These are phyloP conservation scores for Komagataella pseudopastoris DNA, from an alignment of 805 yeast species.

Conservation along the genomic window DNA sequence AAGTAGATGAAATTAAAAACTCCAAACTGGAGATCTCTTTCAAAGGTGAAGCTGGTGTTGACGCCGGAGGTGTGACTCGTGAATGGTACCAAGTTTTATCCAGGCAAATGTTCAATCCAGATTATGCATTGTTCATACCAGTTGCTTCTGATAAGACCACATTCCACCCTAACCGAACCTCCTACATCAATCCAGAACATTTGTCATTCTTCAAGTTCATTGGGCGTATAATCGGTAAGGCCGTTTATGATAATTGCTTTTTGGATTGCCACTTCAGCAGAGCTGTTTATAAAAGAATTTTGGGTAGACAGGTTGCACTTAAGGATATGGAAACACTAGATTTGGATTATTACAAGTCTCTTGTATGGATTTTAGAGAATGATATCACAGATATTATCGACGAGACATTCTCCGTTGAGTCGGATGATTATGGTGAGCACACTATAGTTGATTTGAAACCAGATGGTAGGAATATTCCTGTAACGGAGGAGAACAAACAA, in stretches of 20 bases:
- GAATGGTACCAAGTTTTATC: conserved; percentile 96
- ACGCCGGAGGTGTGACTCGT: conserved; percentile 95
- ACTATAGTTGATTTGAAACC: conserved; percentile 73
- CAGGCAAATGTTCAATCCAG: conserved; percentile 92
- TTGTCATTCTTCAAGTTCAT: conserved; percentile 85
- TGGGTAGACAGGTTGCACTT: conserved; percentile 68
- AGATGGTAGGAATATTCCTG: conserved; percentile 71
- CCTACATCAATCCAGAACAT: conserved; percentile 89
- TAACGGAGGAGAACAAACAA: conserved; percentile 80
- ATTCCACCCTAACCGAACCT: conserved; percentile 88
- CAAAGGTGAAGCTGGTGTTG: conserved; percentile 90
- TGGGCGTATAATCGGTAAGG: conserved; percentile 90
- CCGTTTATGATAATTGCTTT: conserved; percentile 74
- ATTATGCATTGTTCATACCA: conserved; percentile 82
- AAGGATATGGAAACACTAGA: conserved; percentile 94
- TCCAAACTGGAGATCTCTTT: conserved; percentile 72
- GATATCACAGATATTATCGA: conserved; percentile 92
- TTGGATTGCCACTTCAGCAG: conserved; percentile 92
- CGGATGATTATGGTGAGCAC: conserved; percentile 88
- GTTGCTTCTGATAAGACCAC: conserved; percentile 88
- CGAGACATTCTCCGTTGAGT: conserved; percentile 87
- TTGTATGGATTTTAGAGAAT: conserved; percentile 93
- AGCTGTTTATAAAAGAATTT: conserved; percentile 81
- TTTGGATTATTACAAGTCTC: conserved; percentile 80
- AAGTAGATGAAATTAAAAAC: conserved; percentile 57